Base-by-base conservation (phyloP, 768 basidiomycete genomes). In the Boletus sp. region DNA sequence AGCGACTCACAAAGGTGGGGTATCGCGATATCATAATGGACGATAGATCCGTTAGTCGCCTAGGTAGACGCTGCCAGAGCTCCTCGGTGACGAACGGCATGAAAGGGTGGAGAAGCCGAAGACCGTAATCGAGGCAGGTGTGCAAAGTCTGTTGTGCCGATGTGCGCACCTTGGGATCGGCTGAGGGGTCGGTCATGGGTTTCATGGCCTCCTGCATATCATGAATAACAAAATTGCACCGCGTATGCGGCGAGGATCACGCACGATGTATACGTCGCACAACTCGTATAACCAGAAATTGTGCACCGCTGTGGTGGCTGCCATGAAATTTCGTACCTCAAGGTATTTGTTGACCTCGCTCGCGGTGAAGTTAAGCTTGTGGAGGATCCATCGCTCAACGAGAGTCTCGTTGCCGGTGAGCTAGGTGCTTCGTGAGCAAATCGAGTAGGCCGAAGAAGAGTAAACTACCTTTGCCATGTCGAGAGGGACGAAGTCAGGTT, bases 61-160 rank as follows among this genome's bases (percentile, higher is more conserved):
- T 80, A 0, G 95, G 94, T 2, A 99, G 78, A 30, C 97, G 85
- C 71, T 99, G 97, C 97, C 97, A 99, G 11, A 99, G 77, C 72
- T 98, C 97, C 75, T 99, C 97, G 5, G 97, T 98, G 33, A 99
- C 92, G 73, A 90, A 99, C 1, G 97, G 97, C 97, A 98, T 99
- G 77, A 98, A 94, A 0, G 97, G 97, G 72, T 98, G 97, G 1
- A 98, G 79, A 2, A 99, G 78, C 18, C 89, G 85, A 52, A 99
- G 78, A 10, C 95, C 97, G 58, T 87, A 75, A 65, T 99, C 97
- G 40, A 99, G 81, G 70, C 94, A 96, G 7, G 89, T 95, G 73
- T 98, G 97, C 37, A 99, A 76, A 0, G 96, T 98, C 74, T 98
- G 92, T 68, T 97, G 95, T 4, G 96, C 91, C 11, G 95, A 98